Evolutionary conservation across 495 filamentous ascomycete species (phyloP).

Genomic region (Tricharina praecox): DNA sequence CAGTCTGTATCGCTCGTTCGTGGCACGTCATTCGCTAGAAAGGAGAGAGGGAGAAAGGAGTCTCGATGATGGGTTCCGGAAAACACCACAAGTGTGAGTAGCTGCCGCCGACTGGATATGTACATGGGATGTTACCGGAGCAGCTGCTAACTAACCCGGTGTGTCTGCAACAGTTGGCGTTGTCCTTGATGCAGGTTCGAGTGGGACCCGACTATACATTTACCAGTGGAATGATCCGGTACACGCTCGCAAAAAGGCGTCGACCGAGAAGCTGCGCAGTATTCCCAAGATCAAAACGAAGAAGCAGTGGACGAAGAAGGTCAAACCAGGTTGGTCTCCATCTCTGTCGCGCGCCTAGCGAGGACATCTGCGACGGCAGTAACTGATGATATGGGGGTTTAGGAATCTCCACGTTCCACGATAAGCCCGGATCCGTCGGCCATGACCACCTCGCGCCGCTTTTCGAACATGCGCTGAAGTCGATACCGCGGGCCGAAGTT

Average conservation of each 20-base stretch:
- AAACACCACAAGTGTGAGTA: conserved; percentile 5
- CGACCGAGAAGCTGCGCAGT: conserved; percentile 42
- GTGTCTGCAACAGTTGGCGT: conserved; percentile 33
- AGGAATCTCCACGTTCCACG: conserved; percentile 80
- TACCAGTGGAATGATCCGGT: conserved; percentile 76
- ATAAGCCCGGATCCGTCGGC: conserved; percentile 58
- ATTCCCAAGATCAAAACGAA: conserved; percentile 69
- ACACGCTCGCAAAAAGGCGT: conserved; percentile 45
- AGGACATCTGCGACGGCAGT: background rate
- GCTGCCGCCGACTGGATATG: background rate
- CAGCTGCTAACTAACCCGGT: no score
- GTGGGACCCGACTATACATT: conserved; percentile 79
- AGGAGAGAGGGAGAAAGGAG: no score
- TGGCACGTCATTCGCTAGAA: no score
- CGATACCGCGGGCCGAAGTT: conserved; percentile 62
- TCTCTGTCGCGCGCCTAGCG: no score
- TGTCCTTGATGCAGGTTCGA: conserved; percentile 47
- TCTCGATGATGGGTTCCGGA: no score
- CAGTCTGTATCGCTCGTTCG: no score
- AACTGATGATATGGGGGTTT: background rate
- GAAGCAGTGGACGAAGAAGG: conserved; percentile 83
- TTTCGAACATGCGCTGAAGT: conserved; percentile 64
- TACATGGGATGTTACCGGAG: background rate
- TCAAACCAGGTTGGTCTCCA: conserved; percentile 49
- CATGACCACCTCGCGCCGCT: conserved; percentile 61